These are phyloP conservation scores for Candida koratica DNA, from an alignment of 805 yeast species.

Conservation along the genomic window DNA sequence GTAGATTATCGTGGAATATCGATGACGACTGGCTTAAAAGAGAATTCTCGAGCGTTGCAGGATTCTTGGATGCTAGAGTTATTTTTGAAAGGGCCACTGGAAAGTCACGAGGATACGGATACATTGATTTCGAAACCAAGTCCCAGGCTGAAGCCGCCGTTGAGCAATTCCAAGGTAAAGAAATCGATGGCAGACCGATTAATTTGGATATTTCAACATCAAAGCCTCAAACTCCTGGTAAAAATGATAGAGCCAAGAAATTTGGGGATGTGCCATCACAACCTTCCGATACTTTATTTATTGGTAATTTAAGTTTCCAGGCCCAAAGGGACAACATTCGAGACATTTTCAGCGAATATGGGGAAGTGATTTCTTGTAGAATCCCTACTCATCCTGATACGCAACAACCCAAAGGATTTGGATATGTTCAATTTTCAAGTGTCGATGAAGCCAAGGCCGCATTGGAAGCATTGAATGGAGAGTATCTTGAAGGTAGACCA, in stretches of 20 bases:
- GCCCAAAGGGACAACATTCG: conserved; percentile 77
- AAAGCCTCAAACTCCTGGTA: conserved; percentile 60
- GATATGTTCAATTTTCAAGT: conserved; percentile 87
- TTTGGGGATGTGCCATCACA: conserved; percentile 87
- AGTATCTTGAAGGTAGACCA: conserved; percentile 84
- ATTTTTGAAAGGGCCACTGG: conserved; percentile 89
- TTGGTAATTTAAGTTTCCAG: conserved; percentile 93
- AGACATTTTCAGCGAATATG: conserved; percentile 70
- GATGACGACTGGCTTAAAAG: conserved; percentile 91
- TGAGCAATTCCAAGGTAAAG: conserved; percentile 81
- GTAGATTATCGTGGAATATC: conserved; percentile 94
- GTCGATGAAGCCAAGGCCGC: conserved; percentile 91
- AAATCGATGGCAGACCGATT: conserved; percentile 95
- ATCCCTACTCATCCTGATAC: conserved; percentile 98
- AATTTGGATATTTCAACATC: conserved; percentile 89
- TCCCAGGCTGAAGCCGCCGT: conserved; percentile 84
- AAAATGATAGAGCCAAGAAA: conserved; percentile 77
- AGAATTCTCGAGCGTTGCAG: conserved; percentile 80
- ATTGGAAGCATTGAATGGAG: conserved; percentile 81
- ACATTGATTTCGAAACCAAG: conserved; percentile 85
- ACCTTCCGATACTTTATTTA: conserved; percentile 93
- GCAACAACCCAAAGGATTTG: conserved; percentile 98
- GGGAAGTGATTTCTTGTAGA: conserved; percentile 84
- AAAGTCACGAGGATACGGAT: conserved; percentile 95
- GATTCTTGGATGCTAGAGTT: conserved; percentile 85